Base-by-base conservation (phyloP, 2,329 filamentous ascomycete species). In the Colletotrichum tabaci region DNA sequence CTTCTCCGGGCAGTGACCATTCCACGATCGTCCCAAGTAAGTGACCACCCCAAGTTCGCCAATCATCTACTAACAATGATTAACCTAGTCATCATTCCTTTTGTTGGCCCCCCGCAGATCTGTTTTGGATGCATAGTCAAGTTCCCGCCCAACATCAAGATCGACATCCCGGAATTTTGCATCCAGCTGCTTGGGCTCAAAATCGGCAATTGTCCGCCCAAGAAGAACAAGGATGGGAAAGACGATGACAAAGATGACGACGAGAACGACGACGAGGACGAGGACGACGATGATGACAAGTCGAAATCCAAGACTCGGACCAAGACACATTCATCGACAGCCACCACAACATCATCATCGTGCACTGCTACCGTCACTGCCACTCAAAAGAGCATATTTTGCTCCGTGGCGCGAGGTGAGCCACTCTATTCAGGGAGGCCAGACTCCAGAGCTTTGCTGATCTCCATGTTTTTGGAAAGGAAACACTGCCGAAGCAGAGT, bases 1-100 rank as follows among this genome's bases (percentile, higher is more conserved):
- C 66, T 8, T 69, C 53, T 5, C 52, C 60, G 9, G 66, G 66
- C 2, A 42, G 61, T 5, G 42, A 55, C 15, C 44, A 47, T 18
- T 38, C 66, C 2, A 69, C 66, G 3, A 66, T 69, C n/a, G 66
- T 69, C 6, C 66, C 66, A 21, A 63, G 66, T 69, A 13, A 57
- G 44, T 30, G 0, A 9, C 35, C 3, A 9, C 18, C 9, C 18
- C 15, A 15, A 5, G 1, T 16, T 40, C 13, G 10, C 18, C 35
- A 18, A 52, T 9, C 35, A 3, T 12, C 3, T 23, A 2, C 4
- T 42, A 16, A 47, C 13, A n/a, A 46, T 38, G 23, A 52, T 9
- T 6, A 15, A 21, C 5, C 13, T n/a, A 69, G 66, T 69, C 12
- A 66, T 69, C 0, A 26, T 66, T 5, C 66, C 66, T 6, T 60